Evolutionary conservation across 2,329 filamentous ascomycete species (phyloP), one percentile per base, ranked within the genome.

Genomic region (Venturia carpophila): DNA sequence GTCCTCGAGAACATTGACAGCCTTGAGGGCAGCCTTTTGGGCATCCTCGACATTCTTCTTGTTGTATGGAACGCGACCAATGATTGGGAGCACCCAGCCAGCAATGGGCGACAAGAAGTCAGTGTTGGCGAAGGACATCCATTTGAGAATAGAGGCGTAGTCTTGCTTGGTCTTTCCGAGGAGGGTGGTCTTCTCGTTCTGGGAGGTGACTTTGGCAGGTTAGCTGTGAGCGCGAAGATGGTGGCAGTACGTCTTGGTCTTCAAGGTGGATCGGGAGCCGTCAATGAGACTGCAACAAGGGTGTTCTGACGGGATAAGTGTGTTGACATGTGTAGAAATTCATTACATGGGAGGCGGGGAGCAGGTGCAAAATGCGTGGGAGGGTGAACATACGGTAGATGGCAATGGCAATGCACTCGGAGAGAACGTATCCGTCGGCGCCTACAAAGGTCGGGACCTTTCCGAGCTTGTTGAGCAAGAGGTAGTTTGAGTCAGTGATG

Each of bases 141-240:
- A 99, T 81, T 90, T 91, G 77, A 99, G 84, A 79, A 99, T 99
- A 72, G 92, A 92, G 73, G 94, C 94, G 80, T 97, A 92, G 87
- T 99, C 94, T 84, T 99, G 93, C 89, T 99, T 99, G 82, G 92
- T 99, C 89, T 97, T 97, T 77, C 94, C 94, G 73, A 99, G 87
- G 71, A 99, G 92, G 72, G 92, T 95, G 74, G 94, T 99, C 89
- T 97, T 97, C 88, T 97, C 94, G 80, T 99, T 99, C 83, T 99
- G 94, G 73, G 94, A 97, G 74, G 94, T 92, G 78, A 99, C 94
- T 97, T 37, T 21, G 1, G 11, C 30, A 19, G n/a, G 52, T 69
- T 52, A 68, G 68, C 41, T 27, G 68, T 70, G 75, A 70, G 67
- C 67, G 58, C 39, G 49, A 62, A 64, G 62, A 62, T 66, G 69